Evolutionary conservation across 2,329 filamentous ascomycete species (phyloP), one percentile per base, ranked within the genome.

Genomic region (Nigrospora osmanthi): DNA sequence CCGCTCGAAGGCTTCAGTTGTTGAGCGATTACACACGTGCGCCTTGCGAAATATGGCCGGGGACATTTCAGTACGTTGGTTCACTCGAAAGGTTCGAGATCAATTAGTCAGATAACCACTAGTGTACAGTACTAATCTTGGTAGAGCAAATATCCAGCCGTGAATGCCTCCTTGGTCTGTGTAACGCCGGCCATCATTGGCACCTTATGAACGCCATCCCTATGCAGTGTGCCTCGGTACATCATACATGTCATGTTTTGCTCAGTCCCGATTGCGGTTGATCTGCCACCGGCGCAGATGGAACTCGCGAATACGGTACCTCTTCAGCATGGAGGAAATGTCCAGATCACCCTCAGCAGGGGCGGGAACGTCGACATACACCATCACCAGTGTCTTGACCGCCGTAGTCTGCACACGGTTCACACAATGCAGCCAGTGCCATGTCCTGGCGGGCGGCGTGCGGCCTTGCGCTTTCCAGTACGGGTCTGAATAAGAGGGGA

Each of bases 401-500:
- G 95, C 93, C 56, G 95, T 88, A 1, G 84, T 83, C 55, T 97
- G 81, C 14, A 97, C 90, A 10, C 93, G 80, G 52, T 95, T 94
- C 38, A 95, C 78, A 38, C 87, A 85, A 66, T 96, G 91, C 42
- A 97, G 70, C 86, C 86, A 90, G 57, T 83, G 80, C 88, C 88
- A 94, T 13, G 77, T 74, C 56, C 70, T 73, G 38, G 61, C 61
- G 35, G 72, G 69, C 41, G 70, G 56, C 41, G 68, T 60, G 37
- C 77, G 75, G 4, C 75, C 75, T 39, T 75, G 64, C 1, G 71
- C 66, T 51, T 75, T 73, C 89, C 90, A 96, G 58, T 83, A 81
- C 0, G 78, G 59, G 58, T 93, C 71, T 0, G 75, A 82, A 59
- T 94, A 97, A 0, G 89, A 84, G 0, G 93, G 91, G 4, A 97